Percentiles rank a stretch among this genome's conserved stretches.
Evolutionary conservation across 306 rosid genomes (phyloP).

Genomic region (Casuarina glauca): DNA sequence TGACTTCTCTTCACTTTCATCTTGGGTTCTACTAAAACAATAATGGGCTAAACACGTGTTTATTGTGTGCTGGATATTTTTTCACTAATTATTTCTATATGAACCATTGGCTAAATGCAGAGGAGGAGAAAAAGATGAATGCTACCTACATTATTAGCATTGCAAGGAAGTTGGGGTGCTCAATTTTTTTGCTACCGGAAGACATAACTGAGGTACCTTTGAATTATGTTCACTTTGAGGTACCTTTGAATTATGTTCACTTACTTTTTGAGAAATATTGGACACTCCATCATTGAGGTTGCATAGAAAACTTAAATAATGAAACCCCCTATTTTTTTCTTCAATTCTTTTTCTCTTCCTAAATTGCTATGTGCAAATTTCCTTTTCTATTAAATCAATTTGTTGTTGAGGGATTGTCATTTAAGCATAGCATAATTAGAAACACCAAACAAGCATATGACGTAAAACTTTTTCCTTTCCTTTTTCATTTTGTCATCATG

Average conservation of each 20-base stretch:
- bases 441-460: neutral
- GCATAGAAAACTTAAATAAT: too few relatives aligned
- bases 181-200: conserved; percentile 95
- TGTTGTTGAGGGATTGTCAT: neutral
- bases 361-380: too few relatives aligned
- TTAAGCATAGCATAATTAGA: neutral
- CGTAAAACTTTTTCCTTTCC: conserved; percentile 5
- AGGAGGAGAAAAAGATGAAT: conserved; percentile 92
- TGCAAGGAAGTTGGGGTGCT: conserved; percentile 97
- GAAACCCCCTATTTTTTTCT: too few relatives aligned
- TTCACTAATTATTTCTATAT: neutral
- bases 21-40: neutral
- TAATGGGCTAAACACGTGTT: neutral
- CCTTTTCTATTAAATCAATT: neutral
- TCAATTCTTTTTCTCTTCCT: too few relatives aligned
- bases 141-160: conserved; percentile 94
- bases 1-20: neutral
- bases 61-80: neutral
- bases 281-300: neutral
- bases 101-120: conserved; percentile 40
- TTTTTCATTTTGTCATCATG: neutral
- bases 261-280: neutral
- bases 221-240: conserved; percentile 47
- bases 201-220: conserved; percentile 84
- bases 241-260: conserved; percentile 24